Conservation (phyloP, 2,329 filamentous ascomycete genomes). For the Phyllosticta citribraziliensis region DNA sequence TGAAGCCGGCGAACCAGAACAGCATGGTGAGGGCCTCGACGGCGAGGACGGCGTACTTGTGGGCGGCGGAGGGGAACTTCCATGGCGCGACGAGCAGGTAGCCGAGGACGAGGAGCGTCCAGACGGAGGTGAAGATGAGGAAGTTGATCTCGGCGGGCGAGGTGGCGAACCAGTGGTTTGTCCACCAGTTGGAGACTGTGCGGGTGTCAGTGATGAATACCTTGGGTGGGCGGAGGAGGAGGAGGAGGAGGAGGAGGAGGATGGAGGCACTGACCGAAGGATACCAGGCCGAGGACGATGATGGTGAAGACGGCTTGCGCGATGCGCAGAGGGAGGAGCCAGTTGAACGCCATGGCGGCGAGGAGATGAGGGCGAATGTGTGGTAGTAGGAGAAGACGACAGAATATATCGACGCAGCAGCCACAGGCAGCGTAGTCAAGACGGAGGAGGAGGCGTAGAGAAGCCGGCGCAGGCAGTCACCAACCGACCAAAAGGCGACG, state of each 20-base stretch:
- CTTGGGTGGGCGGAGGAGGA: too few relatives aligned
- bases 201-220: conserved; percentile 11
- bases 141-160: conserved; percentile 58
- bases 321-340: conserved; percentile 54
- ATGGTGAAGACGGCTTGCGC: conserved; percentile 59
- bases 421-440: neutral
- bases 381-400: neutral
- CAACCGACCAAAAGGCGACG: neutral
- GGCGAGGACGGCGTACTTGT: conserved; percentile 54
- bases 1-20: conserved; percentile 84
- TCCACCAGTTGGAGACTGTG: conserved; percentile 48
- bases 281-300: conserved; percentile 65
- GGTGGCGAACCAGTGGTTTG: conserved; percentile 40
- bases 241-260: neutral
- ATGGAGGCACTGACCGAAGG: conserved; percentile 51
- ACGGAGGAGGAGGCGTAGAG: neutral
- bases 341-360: conserved; percentile 42
- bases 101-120: conserved; percentile 56
- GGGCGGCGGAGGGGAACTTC: conserved; percentile 49
- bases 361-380: neutral
- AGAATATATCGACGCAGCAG: neutral
- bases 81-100: conserved; percentile 62
- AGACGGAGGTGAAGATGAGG: conserved; percentile 68
- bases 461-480: neutral
- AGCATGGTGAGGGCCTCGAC: conserved; percentile 66